Evolutionary conservation across 2,329 filamentous ascomycete species (phyloP).

Genomic region (Trichoderma oligosporum): DNA sequence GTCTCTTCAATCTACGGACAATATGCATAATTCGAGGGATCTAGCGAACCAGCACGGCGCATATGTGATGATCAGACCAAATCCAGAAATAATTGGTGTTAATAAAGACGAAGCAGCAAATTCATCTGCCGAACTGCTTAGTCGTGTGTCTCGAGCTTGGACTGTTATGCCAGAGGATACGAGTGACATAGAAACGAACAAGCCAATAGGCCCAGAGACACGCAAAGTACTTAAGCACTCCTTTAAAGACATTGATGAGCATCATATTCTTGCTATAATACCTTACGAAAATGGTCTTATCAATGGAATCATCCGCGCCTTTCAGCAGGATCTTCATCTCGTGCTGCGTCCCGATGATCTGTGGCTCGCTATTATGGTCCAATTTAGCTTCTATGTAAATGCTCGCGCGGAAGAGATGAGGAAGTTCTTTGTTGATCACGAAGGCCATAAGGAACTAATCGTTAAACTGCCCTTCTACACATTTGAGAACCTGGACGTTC

Average conservation of each 20-base stretch:
- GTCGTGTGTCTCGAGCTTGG: neutral
- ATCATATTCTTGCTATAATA: neutral
- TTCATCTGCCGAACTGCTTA: neutral
- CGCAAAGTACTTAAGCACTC: slow-evolving; percentile 1
- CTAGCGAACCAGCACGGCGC: neutral
- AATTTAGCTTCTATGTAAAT: slow-evolving; percentile 23
- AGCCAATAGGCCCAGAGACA: slow-evolving; percentile 5
- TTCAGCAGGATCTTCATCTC: slow-evolving; percentile 23
- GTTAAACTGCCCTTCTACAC: neutral
- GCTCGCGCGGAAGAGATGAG: slow-evolving; percentile 20
- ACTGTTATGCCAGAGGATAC: neutral
- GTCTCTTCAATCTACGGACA: neutral
- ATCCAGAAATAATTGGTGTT: neutral
- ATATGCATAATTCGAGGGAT: neutral
- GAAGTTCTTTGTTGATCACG: slow-evolving; percentile 18
- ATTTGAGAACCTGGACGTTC: neutral
- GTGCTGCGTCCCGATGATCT: slow-evolving; percentile 26
- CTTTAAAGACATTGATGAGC: neutral
- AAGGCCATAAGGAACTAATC: neutral
- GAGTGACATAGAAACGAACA: neutral
- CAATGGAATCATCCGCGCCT: slow-evolving; percentile 4
- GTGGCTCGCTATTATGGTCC: slow-evolving; percentile 30
- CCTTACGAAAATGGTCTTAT: slow-evolving; percentile 1
- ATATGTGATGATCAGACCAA: neutral
- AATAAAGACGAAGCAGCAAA: neutral